Percentiles rank a stretch among this genome's conserved stretches.
phyloP scores from a whole-genome alignment of 495 filamentous ascomycete genomes.

The Aspergillus conjunctus region DNA sequence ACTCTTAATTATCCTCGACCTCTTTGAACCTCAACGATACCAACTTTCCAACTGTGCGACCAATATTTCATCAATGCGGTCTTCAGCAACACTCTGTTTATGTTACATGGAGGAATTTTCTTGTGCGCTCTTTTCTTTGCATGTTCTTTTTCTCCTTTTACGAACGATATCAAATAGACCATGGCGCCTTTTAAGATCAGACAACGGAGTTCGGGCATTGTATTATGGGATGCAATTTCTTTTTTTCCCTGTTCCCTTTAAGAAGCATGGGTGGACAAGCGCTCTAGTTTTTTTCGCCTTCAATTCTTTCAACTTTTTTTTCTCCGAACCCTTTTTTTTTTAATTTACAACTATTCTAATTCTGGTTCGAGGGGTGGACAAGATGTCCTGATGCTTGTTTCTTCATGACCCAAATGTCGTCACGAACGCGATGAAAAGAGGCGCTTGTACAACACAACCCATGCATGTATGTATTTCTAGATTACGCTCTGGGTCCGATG shows the following conservation, averaged over 20 bases:
- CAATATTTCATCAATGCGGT: constrained; percentile 16
- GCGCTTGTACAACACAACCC: constrained; percentile 23
- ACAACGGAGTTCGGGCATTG: constrained; percentile 35
- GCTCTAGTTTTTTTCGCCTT: constrained; percentile 17
- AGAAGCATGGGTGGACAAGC: constrained; percentile 27
- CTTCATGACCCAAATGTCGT: constrained; percentile 22
- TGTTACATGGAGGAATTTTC: constrained; percentile 16
- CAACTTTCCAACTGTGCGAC: background rate
- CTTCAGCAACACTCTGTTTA: background rate
- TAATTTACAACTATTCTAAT: constrained; percentile 9
- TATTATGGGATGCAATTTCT: constrained; percentile 21
- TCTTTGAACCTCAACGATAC: background rate
- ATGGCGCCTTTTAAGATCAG: constrained; percentile 40
- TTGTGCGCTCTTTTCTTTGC: constrained; percentile 17
- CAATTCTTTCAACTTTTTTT: constrained; percentile 1
- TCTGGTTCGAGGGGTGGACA: background rate
- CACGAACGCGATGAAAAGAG: constrained; percentile 26
- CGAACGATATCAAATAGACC: constrained; percentile 39
- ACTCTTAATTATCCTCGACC: background rate
- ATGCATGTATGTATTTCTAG: constrained; percentile 28
- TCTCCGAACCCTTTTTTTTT: constrained; percentile 12
- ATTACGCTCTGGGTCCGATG: background rate
- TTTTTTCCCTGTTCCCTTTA: constrained; percentile 18
- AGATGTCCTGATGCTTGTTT: background rate
- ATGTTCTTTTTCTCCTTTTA: constrained; percentile 23